These are phyloP conservation scores for Kuraishia molischiana DNA, from an alignment of 805 yeast genomes.

Conservation along the genomic window DNA sequence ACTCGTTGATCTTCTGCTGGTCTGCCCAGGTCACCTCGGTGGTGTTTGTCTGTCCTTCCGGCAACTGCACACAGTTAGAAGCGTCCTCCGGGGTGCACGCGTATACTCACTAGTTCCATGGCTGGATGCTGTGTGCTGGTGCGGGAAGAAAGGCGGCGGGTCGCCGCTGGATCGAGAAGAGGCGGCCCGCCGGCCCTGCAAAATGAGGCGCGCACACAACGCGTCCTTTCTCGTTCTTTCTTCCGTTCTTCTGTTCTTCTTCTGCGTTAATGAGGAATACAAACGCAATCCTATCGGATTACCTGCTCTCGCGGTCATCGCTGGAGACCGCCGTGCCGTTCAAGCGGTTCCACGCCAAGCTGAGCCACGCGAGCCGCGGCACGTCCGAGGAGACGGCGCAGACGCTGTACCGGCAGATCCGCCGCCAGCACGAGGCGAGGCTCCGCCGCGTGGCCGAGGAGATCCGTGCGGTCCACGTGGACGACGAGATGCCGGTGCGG, in stretches of 20 bases:
- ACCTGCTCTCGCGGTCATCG: conserved; percentile 4
- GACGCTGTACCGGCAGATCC: not conserved
- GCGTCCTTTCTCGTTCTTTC: no score
- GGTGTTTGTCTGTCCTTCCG: conserved; percentile 45
- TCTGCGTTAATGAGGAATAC: not conserved
- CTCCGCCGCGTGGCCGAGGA: not conserved
- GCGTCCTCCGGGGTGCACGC: no score
- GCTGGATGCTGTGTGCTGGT: not conserved
- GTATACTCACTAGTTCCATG: conserved; percentile 4
- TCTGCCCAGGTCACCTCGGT: conserved; percentile 72
- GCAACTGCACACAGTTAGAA: no score
- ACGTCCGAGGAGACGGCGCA: not conserved
- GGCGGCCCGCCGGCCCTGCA: no score
- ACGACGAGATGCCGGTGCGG: not conserved
- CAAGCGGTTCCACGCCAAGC: conserved; percentile 1
- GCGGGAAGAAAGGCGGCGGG: not conserved
- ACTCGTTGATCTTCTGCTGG: conserved; percentile 82
- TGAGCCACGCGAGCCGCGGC: not conserved
- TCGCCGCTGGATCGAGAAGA: not conserved
- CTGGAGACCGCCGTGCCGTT: conserved; percentile 3
- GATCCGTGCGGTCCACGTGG: not conserved
- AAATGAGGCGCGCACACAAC: no score
- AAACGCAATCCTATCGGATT: conserved; percentile 3
- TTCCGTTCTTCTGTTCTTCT: not conserved
- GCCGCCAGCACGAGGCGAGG: not conserved